Base-by-base conservation (phyloP, 1,284 basidiomycete species). In the Thecaphora thlaspeos region DNA sequence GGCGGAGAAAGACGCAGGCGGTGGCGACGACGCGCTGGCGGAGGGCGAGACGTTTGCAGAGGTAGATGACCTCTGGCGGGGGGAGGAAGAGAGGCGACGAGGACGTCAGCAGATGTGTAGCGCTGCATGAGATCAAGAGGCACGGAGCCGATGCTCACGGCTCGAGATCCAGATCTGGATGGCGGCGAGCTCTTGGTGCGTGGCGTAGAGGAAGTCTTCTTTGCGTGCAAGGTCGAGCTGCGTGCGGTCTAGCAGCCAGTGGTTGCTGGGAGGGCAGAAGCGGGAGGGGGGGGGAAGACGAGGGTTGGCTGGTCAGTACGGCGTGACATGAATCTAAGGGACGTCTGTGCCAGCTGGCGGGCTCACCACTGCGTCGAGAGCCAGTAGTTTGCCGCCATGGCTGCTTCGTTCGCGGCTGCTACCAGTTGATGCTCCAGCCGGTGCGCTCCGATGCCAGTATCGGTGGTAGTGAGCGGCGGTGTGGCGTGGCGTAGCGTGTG, bases 11-110 rank as follows among this genome's bases (percentile, higher is more conserved):
- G 36, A 96, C 86, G 38, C 87, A 90, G 1, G 94, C 90, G 0
- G 93, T 96, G 1, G 93, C 91, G 48, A 91, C 88, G 1, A 91
- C 90, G 24, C 91, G 83, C 77, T 97, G 94, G 14, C 91, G 84
- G 3, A 96, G 83, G 41, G 83, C 80, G 37, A 97, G 82, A 50
- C 88, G 88, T 79, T 90, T 91, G 36, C 89, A 89, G 2, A 98
- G 83, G 12, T 34, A 34, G 32, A 34, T 34, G 32, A 15, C 32
- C 32, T 34, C 32, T 34, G 32, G 4, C n/a, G n/a, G 9, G 11
- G 7, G 32, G 32, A 34, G 4, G 23, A 8, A 24, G n/a, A 41
- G 3, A 22, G 22, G 19, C 21, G 17, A 24, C 36, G 28, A 5
- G 19, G n/a, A n/a, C n/a, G n/a, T n/a, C n/a, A n/a, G n/a, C 9